Base-by-base conservation (phyloP, 306 rosid species). In the Cucurbita maxima region DNA sequence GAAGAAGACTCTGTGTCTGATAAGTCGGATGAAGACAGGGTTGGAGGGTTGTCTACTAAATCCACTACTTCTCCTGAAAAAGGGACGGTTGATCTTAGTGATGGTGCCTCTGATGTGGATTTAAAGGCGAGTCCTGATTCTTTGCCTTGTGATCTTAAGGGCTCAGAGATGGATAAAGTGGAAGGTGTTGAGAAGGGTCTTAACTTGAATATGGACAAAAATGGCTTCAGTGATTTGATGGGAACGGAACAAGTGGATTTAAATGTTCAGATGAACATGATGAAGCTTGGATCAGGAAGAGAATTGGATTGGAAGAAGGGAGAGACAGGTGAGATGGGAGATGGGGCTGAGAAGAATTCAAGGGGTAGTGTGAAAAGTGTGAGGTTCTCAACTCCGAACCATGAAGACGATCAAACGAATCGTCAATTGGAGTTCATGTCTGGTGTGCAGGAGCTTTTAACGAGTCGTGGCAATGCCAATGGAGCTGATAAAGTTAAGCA, bases 401-500 rank as follows among this genome's bases (percentile, higher is more conserved):
- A 80, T 75, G 83, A 80, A 4, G 97, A 89, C 58, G 97, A 96
- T 52, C 76, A 89, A 30, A 84, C 97, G 22, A 88, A 78, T 79
- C 71, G 55, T 74, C 79, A 60, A 25, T 25, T 80, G 12, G 80
- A 86, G 71, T 76, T 81, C 77, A 34, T 91, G 48, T 57, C 74
- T 69, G 82, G 82, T 60, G 75, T 79, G n/a, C 87, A 85, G 45
- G 88, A 87, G 50, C 84, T 77, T 50, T 69, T 79, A 84, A 83
- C 84, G 76, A 85, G 79, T 61, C 80, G 64, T 58, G 60, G 75
- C 72, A 92, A 78, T 45, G 75, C 77, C 38, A 84, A 84, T 73
- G 95, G 86, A 45, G 53, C 77, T 69, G 83, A 71, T 56, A 79
- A 80, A 60, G 90, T 83, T 71, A 88, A 78, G 82, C 79, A 79